These are phyloP conservation scores for Lyophyllum shimeji DNA, from an alignment of 768 basidiomycete genomes.

Conservation along the genomic window DNA sequence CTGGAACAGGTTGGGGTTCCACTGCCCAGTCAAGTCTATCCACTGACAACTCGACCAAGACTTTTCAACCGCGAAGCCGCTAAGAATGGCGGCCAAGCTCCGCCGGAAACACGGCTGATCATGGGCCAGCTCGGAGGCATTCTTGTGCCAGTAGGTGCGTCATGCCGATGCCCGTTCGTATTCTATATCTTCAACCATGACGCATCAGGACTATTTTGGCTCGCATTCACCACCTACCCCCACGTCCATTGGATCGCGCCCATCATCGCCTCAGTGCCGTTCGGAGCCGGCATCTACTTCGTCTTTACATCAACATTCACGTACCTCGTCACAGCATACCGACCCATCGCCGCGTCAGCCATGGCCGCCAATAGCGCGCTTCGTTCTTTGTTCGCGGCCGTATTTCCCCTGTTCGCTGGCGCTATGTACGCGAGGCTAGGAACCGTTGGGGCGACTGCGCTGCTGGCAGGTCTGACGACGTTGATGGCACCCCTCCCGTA, in stretches of 20 bases:
- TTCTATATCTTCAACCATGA: conserved; percentile 34
- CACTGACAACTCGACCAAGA: conserved; percentile 23
- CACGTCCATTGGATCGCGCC: conserved; percentile 64
- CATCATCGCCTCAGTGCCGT: conserved; percentile 63
- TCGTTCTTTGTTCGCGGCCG: conserved; percentile 59
- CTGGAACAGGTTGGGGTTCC: conserved; percentile 51
- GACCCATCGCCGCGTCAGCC: conserved; percentile 65
- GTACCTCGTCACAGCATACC: conserved; percentile 69
- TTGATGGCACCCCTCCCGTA: conserved; percentile 64
- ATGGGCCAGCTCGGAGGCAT: conserved; percentile 72
- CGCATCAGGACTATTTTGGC: conserved; percentile 53
- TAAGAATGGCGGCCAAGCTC: conserved; percentile 44
- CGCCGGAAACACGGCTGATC: conserved; percentile 64
- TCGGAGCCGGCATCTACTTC: conserved; percentile 64
- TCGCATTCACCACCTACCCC: conserved; percentile 54
- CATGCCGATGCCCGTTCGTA: conserved; percentile 22
- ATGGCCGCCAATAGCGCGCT: conserved; percentile 67
- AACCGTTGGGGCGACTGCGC: conserved; percentile 68
- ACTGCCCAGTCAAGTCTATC: not conserved
- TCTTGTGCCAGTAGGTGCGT: conserved; percentile 57
- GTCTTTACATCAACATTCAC: conserved; percentile 72
- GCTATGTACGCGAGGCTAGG: conserved; percentile 69
- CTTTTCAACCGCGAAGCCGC: conserved; percentile 34
- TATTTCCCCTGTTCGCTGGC: conserved; percentile 64
- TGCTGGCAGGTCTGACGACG: conserved; percentile 64